Base-by-base conservation (phyloP, 345 rosid species). In the Ceriops zippeliana region DNA sequence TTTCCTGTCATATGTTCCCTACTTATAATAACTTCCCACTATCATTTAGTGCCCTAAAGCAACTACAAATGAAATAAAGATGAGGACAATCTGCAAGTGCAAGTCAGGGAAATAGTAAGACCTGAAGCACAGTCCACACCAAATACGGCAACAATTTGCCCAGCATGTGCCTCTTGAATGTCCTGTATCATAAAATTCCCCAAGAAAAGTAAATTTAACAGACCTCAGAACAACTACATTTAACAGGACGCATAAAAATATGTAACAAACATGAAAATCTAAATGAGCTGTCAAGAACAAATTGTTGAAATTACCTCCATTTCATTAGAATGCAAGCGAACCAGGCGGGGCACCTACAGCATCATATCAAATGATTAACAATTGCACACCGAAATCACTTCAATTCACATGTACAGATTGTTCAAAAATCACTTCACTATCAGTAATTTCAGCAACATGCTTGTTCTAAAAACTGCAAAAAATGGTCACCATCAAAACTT, bases 111-210 rank as follows among this genome's bases (percentile, higher is more conserved):
- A 54, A 19, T 59, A 52, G 24, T 66, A 6, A 28, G 30, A 89
- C 99, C 99, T 89, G 99, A 92, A 75, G 99, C 98, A 80, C 99
- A 96, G 59, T 96, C 99, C 57, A 96, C 85, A 60, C 98, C 99
- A 82, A 96, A 96, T 57, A 96, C 99, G 70, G 99, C 97, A 74
- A 96, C 98, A 7, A 96, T 96, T 80, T 96, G 91, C 68, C 99
- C 98, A 51, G 97, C 99, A 76, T 96, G 97, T 47, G 97, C 99
- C 78, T 90, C 92, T 86, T 86, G 99, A 82, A 90, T 96, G 81
- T 96, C 99, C 99, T 92, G 82, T 52, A 66, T 34, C 52, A 72
- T 20, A 54, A 68, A 37, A 74, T 52, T 6, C 34, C 35, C 59
- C 27, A 72, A 47, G 47, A 28, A 67, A 16, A 71, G 24, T 24